These are phyloP conservation scores for Apiospora koreana DNA, from an alignment of 2,329 filamentous ascomycete genomes.

Conservation along the genomic window DNA sequence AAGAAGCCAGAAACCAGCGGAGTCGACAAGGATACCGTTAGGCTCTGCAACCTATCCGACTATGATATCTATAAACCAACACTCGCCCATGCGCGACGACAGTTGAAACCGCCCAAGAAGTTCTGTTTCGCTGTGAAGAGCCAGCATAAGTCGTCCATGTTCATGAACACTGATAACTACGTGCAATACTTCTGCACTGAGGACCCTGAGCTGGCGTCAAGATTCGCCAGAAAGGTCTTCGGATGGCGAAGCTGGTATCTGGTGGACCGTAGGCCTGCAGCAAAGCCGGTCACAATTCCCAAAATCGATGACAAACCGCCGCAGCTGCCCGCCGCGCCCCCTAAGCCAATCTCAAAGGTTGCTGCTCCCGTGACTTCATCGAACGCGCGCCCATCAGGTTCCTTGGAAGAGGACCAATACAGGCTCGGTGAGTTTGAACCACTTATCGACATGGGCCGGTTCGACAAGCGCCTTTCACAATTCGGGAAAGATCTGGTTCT, in stretches of 20 bases:
- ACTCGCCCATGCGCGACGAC: conserved; percentile 64
- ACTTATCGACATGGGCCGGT: conserved; percentile 62
- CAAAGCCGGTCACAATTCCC: conserved; percentile 28
- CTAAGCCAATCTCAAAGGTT: conserved; percentile 28
- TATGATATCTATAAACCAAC: conserved; percentile 88
- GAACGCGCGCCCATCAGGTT: not conserved
- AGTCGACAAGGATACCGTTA: conserved; percentile 65
- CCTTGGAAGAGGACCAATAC: conserved; percentile 52
- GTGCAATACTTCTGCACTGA: conserved; percentile 90
- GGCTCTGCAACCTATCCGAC: conserved; percentile 83
- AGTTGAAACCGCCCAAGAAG: conserved; percentile 81
- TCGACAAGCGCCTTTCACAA: conserved; percentile 54
- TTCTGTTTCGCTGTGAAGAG: conserved; percentile 88
- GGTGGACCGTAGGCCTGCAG: conserved; percentile 62
- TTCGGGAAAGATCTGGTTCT: conserved; percentile 47
- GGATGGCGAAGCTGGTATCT: conserved; percentile 92
- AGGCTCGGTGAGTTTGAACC: conserved; percentile 70
- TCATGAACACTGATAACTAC: conserved; percentile 80
- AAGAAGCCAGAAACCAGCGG: conserved; percentile 67
- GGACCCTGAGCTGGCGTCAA: conserved; percentile 64
- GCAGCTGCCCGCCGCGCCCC: conserved; percentile 25
- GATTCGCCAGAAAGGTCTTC: conserved; percentile 73
- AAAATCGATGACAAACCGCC: conserved; percentile 30
- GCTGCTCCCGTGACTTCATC: conserved; percentile 25
- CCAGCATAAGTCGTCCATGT: conserved; percentile 84